Evolutionary conservation across 164 flowering plant genomes (phyloP), one percentile per base, ranked within the genome.

Genomic region (Malania oleifera): DNA sequence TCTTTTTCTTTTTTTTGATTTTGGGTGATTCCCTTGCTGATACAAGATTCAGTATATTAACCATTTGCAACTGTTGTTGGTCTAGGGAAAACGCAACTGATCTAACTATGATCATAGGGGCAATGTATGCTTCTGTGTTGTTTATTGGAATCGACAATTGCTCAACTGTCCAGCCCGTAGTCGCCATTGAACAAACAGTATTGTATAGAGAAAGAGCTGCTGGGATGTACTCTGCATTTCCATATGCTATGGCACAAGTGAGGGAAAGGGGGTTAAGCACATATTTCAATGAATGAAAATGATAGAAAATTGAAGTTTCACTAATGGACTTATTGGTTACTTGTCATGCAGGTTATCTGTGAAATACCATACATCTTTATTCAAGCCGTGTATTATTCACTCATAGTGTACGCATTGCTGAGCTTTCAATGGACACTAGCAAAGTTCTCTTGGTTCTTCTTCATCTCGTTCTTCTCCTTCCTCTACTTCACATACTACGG

Each of bases 191-290:
- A n/a, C n/a, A n/a, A n/a, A n/a, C n/a, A n/a, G n/a, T n/a, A n/a
- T n/a, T n/a, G n/a, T n/a, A n/a, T n/a, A n/a, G n/a, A n/a, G n/a
- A n/a, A n/a, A n/a, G n/a, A n/a, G n/a, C n/a, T n/a, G n/a, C n/a
- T n/a, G n/a, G n/a, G n/a, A n/a, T n/a, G n/a, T n/a, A n/a, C n/a
- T n/a, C n/a, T n/a, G n/a, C 53, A 13, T 27, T 50, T 24, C 29
- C 53, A 24, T 50, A 50, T 50, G 53, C 53, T n/a, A 50, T 50
- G 29, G 53, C 53, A 24, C 53, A 50, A 29, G 46, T 43, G 46
- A 43, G 22, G 22, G 22, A n/a, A n/a, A n/a, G n/a, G n/a, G n/a
- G n/a, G n/a, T n/a, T n/a, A n/a, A n/a, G n/a, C n/a, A n/a, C n/a
- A n/a, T n/a, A n/a, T n/a, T n/a, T n/a, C n/a, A n/a, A n/a, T n/a